A percentile compares a stretch with the other conserved stretches of the same genome.
phyloP scores from a whole-genome alignment of 2,329 filamentous ascomycete genomes.

The Hypoxylon rubiginosum region DNA sequence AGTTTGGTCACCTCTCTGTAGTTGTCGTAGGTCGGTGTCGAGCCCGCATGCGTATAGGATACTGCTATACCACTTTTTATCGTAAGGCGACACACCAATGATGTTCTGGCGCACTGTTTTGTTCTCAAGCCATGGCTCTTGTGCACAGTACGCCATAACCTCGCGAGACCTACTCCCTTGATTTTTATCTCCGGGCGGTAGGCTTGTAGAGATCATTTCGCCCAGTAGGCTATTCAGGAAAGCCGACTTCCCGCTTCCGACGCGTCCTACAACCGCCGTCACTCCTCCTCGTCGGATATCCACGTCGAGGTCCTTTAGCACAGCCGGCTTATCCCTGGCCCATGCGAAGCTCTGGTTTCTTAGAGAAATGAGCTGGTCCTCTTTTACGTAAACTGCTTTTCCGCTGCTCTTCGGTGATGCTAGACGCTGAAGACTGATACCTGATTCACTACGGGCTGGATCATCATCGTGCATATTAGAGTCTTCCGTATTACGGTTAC shows the following conservation, averaged over 20 bases:
- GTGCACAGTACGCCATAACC: slow-evolving; percentile 58
- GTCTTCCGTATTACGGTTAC: not conserved
- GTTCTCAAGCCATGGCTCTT: slow-evolving; percentile 61
- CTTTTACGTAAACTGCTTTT: not conserved
- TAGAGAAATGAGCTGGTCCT: not conserved
- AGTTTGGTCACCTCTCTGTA: slow-evolving; percentile 47
- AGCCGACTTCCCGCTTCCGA: not conserved
- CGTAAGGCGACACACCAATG: slow-evolving; percentile 47
- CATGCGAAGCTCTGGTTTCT: slow-evolving; percentile 4
- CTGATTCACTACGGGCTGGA: not conserved
- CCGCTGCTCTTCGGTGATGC: not conserved
- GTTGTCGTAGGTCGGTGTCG: slow-evolving; percentile 45
- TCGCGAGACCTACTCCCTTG: not conserved
- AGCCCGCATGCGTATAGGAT: slow-evolving; percentile 50
- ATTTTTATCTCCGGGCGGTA: not conserved
- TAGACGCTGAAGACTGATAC: not conserved
- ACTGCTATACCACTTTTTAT: slow-evolving; percentile 48
- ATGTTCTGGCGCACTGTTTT: slow-evolving; percentile 57
- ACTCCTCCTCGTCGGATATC: slow-evolving; percentile 40
- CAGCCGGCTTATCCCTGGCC: not conserved
- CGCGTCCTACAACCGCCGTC: slow-evolving; percentile 40
- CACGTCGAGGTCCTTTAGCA: slow-evolving; percentile 49
- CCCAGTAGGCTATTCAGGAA: not conserved
- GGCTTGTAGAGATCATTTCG: not conserved
- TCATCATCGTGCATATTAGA: not conserved